Conservation (phyloP, 2,329 filamentous ascomycete species). For the Dactylonectria macrodidyma region DNA sequence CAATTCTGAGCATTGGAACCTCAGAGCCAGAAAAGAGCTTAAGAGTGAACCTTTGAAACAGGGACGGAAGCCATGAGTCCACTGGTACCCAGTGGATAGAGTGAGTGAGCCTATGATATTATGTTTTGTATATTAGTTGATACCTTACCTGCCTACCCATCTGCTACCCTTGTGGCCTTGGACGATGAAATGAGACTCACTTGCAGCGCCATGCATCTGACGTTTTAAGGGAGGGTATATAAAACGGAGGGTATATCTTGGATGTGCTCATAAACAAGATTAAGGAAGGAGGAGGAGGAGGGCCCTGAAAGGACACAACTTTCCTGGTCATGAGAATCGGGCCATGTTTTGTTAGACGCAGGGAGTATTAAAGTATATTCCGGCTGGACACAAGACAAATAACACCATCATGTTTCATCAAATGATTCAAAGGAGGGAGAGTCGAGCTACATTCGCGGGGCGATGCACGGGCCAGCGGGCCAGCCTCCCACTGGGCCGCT, state of each 20-base stretch:
- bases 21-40: background rate
- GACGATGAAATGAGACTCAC: too few species aligned
- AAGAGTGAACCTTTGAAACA: background rate
- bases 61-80: background rate
- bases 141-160: background rate
- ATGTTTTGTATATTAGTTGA: conserved; percentile 10
- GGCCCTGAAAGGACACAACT: too few species aligned
- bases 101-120: background rate
- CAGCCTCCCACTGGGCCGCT: background rate
- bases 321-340: too few species aligned
- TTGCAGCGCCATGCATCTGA: too few species aligned
- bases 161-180: too few species aligned
- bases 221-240: too few species aligned
- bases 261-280: too few species aligned
- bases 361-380: background rate
- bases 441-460: background rate
- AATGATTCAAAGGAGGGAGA: background rate
- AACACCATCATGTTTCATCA: background rate
- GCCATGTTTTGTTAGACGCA: too few species aligned
- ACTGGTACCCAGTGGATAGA: background rate
- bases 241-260: too few species aligned
- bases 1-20: background rate
- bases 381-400: background rate
- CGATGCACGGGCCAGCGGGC: background rate
- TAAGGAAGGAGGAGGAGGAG: too few species aligned